A percentile compares a stretch with the other conserved stretches of the same genome.
phyloP scores from a whole-genome alignment of 2,329 filamentous ascomycete species.

The Epichloe hybrida region DNA sequence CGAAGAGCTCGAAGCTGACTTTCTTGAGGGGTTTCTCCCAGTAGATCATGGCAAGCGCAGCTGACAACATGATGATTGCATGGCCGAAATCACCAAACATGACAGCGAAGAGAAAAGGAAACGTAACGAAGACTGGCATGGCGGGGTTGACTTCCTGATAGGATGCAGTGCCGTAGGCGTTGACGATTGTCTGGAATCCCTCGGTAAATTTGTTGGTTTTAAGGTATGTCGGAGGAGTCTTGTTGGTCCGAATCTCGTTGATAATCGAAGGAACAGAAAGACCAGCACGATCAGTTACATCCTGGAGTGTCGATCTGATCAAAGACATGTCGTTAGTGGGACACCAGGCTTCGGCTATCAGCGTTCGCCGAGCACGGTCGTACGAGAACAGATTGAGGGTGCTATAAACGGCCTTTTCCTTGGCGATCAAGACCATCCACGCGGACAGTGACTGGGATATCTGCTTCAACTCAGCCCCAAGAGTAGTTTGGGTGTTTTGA shows the following conservation, averaged over 20 bases:
- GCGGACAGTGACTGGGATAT: slow-evolving; percentile 86
- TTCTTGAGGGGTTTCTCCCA: slow-evolving; percentile 91
- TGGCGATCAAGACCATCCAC: slow-evolving; percentile 96
- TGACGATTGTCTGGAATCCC: slow-evolving; percentile 96
- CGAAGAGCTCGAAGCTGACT: slow-evolving; percentile 82
- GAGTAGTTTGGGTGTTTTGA: slow-evolving; percentile 84
- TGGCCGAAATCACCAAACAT: slow-evolving; percentile 99
- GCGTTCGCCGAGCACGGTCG: slow-evolving; percentile 84
- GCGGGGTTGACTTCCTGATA: slow-evolving; percentile 97
- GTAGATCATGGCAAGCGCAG: slow-evolving; percentile 86
- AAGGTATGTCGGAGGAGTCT: slow-evolving; percentile 92
- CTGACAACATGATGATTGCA: slow-evolving; percentile 73
- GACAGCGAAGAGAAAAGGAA: slow-evolving; percentile 98
- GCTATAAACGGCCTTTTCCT: slow-evolving; percentile 96
- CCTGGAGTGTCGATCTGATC: slow-evolving; percentile 86
- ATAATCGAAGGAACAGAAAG: slow-evolving; percentile 97
- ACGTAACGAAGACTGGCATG: slow-evolving; percentile 88
- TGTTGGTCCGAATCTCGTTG: slow-evolving; percentile 93
- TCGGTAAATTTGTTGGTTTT: slow-evolving; percentile 98
- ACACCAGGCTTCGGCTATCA: slow-evolving; percentile 96
- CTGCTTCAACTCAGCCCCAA: slow-evolving; percentile 84
- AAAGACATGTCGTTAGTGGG: slow-evolving; percentile 79
- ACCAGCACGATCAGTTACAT: slow-evolving; percentile 91
- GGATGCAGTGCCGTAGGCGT: slow-evolving; percentile 94
- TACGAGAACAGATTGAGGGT: slow-evolving; percentile 95